phyloP scores from a whole-genome alignment of 2,329 filamentous ascomycete genomes.

The Scedosporium apiospermum region DNA sequence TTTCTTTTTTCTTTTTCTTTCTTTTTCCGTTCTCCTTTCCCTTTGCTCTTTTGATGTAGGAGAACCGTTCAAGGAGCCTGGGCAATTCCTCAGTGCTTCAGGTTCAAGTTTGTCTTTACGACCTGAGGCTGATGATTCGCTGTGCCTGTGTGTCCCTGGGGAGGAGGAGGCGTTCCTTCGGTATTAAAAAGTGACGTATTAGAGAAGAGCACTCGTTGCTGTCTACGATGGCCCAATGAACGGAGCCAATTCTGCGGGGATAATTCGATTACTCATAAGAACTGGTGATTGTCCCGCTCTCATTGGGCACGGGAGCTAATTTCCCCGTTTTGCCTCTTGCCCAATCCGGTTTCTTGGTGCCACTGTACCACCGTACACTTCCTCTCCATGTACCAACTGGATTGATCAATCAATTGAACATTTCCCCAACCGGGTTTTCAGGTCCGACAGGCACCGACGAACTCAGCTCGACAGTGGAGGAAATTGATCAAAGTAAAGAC shows the following conservation, averaged over 20 bases:
- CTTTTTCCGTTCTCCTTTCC: too few relatives aligned
- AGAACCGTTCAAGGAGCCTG: background rate
- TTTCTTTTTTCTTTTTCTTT: background rate
- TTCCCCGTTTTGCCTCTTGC: background rate
- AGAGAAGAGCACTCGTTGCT: background rate
- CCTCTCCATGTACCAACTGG: background rate
- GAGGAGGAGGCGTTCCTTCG: background rate
- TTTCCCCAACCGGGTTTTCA: too few relatives aligned
- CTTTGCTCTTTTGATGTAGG: background rate
- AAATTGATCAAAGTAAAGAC: too few relatives aligned
- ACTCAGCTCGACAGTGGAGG: too few relatives aligned
- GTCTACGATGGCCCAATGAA: background rate
- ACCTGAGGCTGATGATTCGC: background rate
- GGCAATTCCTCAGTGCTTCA: background rate
- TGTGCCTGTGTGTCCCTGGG: background rate
- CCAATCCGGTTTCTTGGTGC: background rate
- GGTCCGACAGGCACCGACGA: too few relatives aligned
- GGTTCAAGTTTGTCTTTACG: background rate
- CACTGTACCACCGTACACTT: background rate
- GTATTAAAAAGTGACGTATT: background rate
- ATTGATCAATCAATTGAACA: too few relatives aligned
- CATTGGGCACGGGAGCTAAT: background rate
- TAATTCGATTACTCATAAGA: background rate
- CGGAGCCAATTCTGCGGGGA: background rate
- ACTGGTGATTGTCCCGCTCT: background rate